phyloP scores from a whole-genome alignment of 1,139 yeast genomes.

The Saccharomyces pastorianus region DNA sequence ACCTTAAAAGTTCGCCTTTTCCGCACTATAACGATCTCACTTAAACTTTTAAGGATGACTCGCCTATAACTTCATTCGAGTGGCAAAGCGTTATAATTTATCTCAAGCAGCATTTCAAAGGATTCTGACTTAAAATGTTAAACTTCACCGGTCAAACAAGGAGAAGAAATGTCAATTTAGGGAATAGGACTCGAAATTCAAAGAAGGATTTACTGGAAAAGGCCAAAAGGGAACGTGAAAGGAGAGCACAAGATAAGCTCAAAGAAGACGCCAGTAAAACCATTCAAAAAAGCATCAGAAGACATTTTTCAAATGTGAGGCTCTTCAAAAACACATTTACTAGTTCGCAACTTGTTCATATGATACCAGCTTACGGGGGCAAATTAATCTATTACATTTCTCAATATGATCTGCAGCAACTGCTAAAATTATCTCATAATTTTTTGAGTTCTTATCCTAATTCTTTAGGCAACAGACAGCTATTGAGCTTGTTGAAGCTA shows the following conservation, averaged over 20 bases:
- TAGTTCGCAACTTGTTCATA: conserved; percentile 1
- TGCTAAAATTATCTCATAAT: conserved; percentile 5
- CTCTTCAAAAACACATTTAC: conserved; percentile 10
- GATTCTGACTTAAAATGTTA: conserved; percentile 19
- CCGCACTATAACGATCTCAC: not conserved
- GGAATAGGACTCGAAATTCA: conserved; percentile 38
- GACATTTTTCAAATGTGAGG: conserved; percentile 32
- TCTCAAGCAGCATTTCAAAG: not conserved
- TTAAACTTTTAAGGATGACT: not conserved
- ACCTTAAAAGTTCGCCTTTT: not conserved
- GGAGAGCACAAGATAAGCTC: conserved; percentile 51
- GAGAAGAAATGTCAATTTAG: conserved; percentile 65
- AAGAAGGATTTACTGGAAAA: conserved; percentile 43
- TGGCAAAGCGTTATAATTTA: not conserved
- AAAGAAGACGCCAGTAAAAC: conserved; percentile 39
- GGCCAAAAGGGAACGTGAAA: conserved; percentile 58
- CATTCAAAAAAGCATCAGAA: conserved; percentile 44
- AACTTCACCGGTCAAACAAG: conserved; percentile 62
- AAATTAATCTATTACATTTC: conserved; percentile 17
- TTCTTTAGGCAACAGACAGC: conserved; percentile 10
- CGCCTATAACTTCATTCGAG: no score
- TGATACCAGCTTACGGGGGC: conserved; percentile 21
- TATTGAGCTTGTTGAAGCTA: conserved; percentile 8
- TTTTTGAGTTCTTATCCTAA: conserved; percentile 6
- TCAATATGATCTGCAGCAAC: not conserved